Evolutionary conservation across 2,329 filamentous ascomycete genomes (phyloP), one percentile per base, ranked within the genome.

Genomic region (Metarhizium guizhouense): DNA sequence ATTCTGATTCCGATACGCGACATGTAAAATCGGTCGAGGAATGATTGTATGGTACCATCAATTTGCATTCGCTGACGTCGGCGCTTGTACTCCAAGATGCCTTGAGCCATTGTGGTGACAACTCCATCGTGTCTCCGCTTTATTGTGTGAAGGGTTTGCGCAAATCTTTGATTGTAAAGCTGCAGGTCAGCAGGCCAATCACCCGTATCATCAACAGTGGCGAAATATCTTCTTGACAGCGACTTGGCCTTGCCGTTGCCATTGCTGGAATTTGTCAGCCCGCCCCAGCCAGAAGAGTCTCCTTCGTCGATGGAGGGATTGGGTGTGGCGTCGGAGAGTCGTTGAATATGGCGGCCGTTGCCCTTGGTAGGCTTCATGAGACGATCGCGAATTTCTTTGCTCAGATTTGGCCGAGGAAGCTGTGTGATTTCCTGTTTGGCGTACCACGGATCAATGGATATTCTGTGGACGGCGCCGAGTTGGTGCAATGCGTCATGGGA

Each of bases 21-120:
- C 94, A 99, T 99, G 79, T 99, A 99, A 74, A 99, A 99, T 57
- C 94, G 89, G 74, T 99, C 94, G 62, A 99, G 84, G 77, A 99
- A 99, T 55, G 90, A 87, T 72, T 99, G 94, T 57, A 99, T 96
- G 64, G 92, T 95, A 70, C 92, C 87, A 74, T 97, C 94, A 67
- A 99, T 99, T 69, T 97, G 94, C 87, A 97, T 94, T 54, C 94
- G 85, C 79, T 99, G 94, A 59, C 91, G 84, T 69, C 88, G 93
- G 55, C 93, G 89, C 76, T 99, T 99, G 80, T 95, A 99, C 74
- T 99, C 94, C 57, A 97, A 81, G 62, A 99, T 96, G 58, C 94
- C 94, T 73, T 99, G 93, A 6, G 94, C 94, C 73, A 99, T 94
- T 7, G 94, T 99, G 18, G 94, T 99, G 51, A 99, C 94, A 60